phyloP scores from a whole-genome alignment of 306 rosid species.

The Inga oerstediana region DNA sequence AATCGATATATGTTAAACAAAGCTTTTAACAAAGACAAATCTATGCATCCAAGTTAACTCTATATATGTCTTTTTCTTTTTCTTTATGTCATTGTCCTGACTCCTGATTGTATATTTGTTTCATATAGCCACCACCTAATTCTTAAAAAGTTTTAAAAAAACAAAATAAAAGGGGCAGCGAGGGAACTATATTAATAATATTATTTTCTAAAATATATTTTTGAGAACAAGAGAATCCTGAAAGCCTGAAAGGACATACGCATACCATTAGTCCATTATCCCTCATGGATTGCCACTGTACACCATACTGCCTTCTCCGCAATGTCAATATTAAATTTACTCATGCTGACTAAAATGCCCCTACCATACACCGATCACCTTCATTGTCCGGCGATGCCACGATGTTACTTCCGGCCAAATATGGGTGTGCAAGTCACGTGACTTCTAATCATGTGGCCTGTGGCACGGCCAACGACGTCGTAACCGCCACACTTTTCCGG shows the following conservation, averaged over 20 bases:
- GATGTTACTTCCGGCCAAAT: slow-evolving; percentile 19
- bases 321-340: slow-evolving; percentile 24
- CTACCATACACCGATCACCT: background rate
- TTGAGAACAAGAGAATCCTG: slow-evolving; percentile 16
- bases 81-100: slow-evolving; percentile 2
- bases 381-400: background rate
- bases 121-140: background rate
- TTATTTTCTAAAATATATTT: background rate
- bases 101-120: background rate
- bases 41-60: no score
- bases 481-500: slow-evolving; percentile 62
- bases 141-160: background rate
- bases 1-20: no score
- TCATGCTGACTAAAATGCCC: slow-evolving; percentile 40
- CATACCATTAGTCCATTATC: slow-evolving; percentile 17
- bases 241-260: background rate
- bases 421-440: slow-evolving; percentile 34
- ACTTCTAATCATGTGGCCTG: slow-evolving; percentile 36
- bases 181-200: background rate
- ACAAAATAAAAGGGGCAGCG: background rate
- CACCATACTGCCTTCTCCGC: slow-evolving; percentile 52
- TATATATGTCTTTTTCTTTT: no score
- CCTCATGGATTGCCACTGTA: slow-evolving; percentile 37
- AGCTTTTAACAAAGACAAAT: no score
- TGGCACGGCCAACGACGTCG: slow-evolving; percentile 58